phyloP scores from a whole-genome alignment of 1,284 basidiomycete species.

The Cronartium ribicola region DNA sequence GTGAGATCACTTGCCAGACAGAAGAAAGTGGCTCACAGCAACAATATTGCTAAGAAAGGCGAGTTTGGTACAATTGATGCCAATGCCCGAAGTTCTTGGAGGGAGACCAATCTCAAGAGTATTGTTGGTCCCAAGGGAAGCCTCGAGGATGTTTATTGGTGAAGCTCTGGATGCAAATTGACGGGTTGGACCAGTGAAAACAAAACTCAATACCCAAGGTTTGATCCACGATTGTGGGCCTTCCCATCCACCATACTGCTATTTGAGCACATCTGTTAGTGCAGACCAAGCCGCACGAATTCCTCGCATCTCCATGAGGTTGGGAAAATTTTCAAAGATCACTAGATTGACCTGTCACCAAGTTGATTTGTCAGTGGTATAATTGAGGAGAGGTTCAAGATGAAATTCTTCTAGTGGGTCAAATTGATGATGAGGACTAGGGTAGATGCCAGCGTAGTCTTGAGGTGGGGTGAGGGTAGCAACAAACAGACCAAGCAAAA shows the following conservation, averaged over 20 bases:
- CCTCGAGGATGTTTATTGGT: slow-evolving; percentile 6
- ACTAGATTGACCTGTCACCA: slow-evolving; percentile 64
- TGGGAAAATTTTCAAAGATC: slow-evolving; percentile 74
- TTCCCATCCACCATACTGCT: slow-evolving; percentile 50
- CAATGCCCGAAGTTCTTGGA: slow-evolving; percentile 57
- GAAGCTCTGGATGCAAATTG: slow-evolving; percentile 18
- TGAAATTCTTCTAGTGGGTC: slow-evolving; percentile 30
- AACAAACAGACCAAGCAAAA: slow-evolving; percentile 71
- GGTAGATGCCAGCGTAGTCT: slow-evolving; percentile 54
- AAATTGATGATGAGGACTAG: slow-evolving; percentile 33
- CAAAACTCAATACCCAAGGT: slow-evolving; percentile 72
- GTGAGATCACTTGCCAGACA: too few species aligned
- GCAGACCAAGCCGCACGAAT: slow-evolving; percentile 58
- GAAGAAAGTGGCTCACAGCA: too few species aligned
- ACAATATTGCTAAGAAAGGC: slow-evolving; percentile 7
- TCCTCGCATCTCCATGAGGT: slow-evolving; percentile 63
- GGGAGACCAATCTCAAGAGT: slow-evolving; percentile 10
- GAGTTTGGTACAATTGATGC: slow-evolving; percentile 65
- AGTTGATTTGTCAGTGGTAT: slow-evolving; percentile 55
- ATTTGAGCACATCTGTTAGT: slow-evolving; percentile 42
- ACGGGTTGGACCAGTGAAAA: slow-evolving; percentile 58
- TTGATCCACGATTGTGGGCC: slow-evolving; percentile 53
- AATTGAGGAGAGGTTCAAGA: slow-evolving; percentile 59
- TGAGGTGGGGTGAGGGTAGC: slow-evolving; percentile 64
- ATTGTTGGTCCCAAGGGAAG: neutral